Conservation (phyloP, 257 asterid species). For the Rhazya stricta region DNA sequence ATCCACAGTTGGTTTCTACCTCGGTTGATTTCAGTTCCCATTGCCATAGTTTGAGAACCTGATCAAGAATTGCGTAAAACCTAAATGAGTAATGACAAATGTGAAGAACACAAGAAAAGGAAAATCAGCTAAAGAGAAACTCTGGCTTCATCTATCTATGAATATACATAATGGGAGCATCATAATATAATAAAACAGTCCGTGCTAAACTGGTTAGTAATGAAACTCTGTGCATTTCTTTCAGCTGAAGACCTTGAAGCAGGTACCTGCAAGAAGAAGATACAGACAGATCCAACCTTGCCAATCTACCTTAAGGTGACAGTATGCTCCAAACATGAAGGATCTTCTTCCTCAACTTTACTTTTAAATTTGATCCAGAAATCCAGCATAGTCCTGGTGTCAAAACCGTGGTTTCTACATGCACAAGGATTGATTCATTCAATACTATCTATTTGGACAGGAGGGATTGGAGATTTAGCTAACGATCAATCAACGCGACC, state of each 20-base stretch:
- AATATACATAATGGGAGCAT: neutral
- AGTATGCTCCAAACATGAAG: neutral
- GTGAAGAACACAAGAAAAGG: neutral
- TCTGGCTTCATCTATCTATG: neutral
- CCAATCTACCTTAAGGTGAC: constrained; percentile 90
- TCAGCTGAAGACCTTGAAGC: constrained; percentile 91
- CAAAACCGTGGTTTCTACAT: constrained; percentile 15
- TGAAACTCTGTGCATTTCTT: constrained; percentile 14
- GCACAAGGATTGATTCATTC: constrained; percentile 38
- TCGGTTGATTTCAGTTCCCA: no score
- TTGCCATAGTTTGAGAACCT: no score
- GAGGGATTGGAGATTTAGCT: constrained; percentile 51
- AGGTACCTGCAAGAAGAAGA: constrained; percentile 59
- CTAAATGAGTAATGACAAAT: neutral
- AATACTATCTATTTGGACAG: constrained; percentile 58
- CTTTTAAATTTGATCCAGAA: constrained; percentile 5
- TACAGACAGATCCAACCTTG: constrained; percentile 74
- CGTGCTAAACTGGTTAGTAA: neutral
- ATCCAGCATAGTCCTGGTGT: constrained; percentile 4
- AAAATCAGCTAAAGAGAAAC: neutral
- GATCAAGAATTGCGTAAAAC: no score
- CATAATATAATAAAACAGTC: neutral
- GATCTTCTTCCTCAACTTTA: neutral
- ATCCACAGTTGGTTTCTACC: no score
- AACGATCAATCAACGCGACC: constrained; percentile 43